Base-by-base conservation (phyloP, 2,329 filamentous ascomycete genomes). In the Beauveria medogensis region DNA sequence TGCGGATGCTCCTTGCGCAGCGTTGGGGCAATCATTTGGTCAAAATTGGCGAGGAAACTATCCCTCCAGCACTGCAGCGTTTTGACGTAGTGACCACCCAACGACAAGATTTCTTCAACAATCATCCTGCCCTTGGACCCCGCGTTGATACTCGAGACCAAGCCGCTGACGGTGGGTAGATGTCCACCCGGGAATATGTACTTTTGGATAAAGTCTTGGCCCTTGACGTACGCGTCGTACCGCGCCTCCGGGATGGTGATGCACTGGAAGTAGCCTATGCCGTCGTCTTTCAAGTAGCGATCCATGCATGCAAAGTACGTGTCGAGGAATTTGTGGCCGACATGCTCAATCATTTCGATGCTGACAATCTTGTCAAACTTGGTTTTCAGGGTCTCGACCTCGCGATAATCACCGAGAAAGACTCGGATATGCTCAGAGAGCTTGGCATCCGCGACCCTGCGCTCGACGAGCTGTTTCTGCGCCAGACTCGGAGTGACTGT, bases 181-280 rank as follows among this genome's bases (percentile, higher is more conserved):
- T 91, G 87, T 0, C 88, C 89, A 16, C 88, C 88, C 0, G 88
- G 89, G 72, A 92, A 91, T 60, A 91, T 91, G 72, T 91, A 90
- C 64, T 86, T 84, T 61, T 87, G 82, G 69, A 91, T 90, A 73
- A 91, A 91, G 69, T 90, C 88, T 69, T 88, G 83, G 3, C 82
- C 80, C 66, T 80, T 83, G 22, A 83, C 79, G 68, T 90, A 90
- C 5, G 80, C 81, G 63, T 84, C 82, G 69, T 90, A 87, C 57
- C 86, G 79, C 44, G 79, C 77, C 68, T 90, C 86, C 0, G 87
- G 87, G 81, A 90, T 90, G 2, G 88, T 91, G 68, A 90, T 91
- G 72, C 87, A 90, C 70, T 91, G 88, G 71, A 91, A 89, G 50
- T 88, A 82, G 4, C 84, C 86, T 50, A 90, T 81, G 1, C 86